Evolutionary conservation across 805 yeast genomes (phyloP).

Genomic region (Metschnikowia corniflorae): DNA sequence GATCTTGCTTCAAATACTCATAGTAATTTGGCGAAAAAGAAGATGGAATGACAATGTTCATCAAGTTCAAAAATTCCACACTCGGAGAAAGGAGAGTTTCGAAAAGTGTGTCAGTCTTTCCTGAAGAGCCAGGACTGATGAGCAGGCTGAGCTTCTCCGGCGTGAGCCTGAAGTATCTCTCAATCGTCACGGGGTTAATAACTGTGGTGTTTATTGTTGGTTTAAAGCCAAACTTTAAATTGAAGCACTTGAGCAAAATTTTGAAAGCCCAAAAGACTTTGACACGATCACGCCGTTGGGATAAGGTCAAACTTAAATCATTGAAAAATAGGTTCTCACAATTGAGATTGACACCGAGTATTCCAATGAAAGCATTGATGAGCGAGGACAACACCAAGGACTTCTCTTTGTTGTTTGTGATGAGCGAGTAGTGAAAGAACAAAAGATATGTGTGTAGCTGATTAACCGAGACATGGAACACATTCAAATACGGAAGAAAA

Average conservation of each 20-base stretch:
- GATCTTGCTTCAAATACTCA: constrained; percentile 32
- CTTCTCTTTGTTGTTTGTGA: constrained; percentile 41
- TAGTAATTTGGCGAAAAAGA: constrained; percentile 45
- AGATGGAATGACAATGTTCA: constrained; percentile 44
- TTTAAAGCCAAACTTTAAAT: constrained; percentile 43
- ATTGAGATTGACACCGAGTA: constrained; percentile 41
- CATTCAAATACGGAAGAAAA: constrained; percentile 47
- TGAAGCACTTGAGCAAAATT: constrained; percentile 39
- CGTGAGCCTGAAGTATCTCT: constrained; percentile 41
- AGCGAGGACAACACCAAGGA: constrained; percentile 35
- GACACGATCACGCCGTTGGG: constrained; percentile 37
- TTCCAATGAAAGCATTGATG: constrained; percentile 42
- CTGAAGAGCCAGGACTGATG: constrained; percentile 19
- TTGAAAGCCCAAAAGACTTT: constrained; percentile 47
- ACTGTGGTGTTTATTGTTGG: constrained; percentile 46
- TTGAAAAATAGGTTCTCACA: constrained; percentile 42
- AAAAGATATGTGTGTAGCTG: constrained; percentile 50
- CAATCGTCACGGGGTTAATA: constrained; percentile 45
- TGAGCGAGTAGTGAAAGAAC: constrained; percentile 46
- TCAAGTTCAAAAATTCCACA: constrained; percentile 40
- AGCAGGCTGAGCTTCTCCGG: constrained; percentile 40
- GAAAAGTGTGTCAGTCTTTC: constrained; percentile 30
- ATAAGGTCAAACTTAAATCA: constrained; percentile 40
- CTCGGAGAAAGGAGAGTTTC: constrained; percentile 38
- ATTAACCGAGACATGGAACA: constrained; percentile 43